phyloP scores from a whole-genome alignment of 2,329 filamentous ascomycete species.

The Chaetomiaceae sp. region DNA sequence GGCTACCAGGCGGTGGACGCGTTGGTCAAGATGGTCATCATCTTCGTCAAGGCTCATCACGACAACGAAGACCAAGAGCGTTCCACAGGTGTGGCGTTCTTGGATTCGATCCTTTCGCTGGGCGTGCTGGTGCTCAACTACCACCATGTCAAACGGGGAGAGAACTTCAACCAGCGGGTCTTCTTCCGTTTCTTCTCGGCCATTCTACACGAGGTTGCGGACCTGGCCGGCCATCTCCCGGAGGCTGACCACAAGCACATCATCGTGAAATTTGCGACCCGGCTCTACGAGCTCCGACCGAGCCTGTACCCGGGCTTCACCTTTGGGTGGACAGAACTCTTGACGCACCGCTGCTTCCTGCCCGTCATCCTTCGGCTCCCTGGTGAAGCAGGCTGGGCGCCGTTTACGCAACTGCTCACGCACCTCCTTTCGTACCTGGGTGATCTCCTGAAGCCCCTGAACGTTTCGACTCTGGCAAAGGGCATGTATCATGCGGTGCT shows the following conservation, averaged over 20 bases:
- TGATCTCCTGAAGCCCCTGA: constrained; percentile 69
- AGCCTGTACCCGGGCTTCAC: constrained; percentile 72
- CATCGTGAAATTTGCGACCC: constrained; percentile 63
- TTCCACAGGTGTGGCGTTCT: constrained; percentile 60
- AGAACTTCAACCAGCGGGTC: constrained; percentile 77
- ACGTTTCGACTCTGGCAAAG: constrained; percentile 63
- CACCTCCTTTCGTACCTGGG: constrained; percentile 68
- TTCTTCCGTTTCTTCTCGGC: constrained; percentile 87
- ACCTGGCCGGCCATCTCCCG: constrained; percentile 50
- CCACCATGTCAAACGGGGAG: constrained; percentile 73
- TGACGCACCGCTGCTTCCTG: constrained; percentile 81
- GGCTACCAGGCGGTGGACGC: constrained; percentile 65
- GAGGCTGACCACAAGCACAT: constrained; percentile 62
- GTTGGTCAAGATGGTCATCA: constrained; percentile 70
- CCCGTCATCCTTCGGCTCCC: constrained; percentile 66
- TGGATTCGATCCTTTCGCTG: constrained; percentile 74
- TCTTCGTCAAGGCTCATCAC: constrained; percentile 66
- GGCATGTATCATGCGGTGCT: constrained; percentile 80
- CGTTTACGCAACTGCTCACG: constrained; percentile 67
- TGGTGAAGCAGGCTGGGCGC: constrained; percentile 66
- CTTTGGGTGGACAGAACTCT: constrained; percentile 75
- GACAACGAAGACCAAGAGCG: constrained; percentile 51
- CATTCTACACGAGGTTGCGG: constrained; percentile 68
- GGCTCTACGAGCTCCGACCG: constrained; percentile 69
- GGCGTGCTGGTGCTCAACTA: constrained; percentile 75